Evolutionary conservation across 352 stramenopile species (phyloP).

Genomic region (Phytophthora agathidicida): DNA sequence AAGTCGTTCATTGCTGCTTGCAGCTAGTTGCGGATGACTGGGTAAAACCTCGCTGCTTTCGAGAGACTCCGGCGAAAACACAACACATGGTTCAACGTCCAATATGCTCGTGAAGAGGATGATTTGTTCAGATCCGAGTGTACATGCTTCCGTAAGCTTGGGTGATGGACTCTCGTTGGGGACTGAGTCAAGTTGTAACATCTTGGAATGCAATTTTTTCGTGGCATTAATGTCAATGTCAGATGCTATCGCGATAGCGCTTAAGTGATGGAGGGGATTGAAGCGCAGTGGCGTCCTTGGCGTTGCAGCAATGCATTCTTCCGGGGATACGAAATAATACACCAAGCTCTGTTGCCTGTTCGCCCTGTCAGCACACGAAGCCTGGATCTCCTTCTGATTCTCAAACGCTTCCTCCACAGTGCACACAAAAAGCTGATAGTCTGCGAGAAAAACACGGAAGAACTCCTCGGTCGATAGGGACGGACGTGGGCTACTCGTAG

Average conservation of each 20-base stretch:
- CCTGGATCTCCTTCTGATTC: constrained; percentile 1
- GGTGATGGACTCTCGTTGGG: not conserved
- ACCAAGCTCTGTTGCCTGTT: constrained; percentile 14
- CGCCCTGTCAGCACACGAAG: not conserved
- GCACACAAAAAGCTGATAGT: constrained; percentile 29
- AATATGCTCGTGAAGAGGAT: constrained; percentile 17
- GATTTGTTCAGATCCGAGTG: constrained; percentile 11
- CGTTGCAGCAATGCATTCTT: constrained; percentile 10
- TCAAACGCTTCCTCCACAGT: constrained; percentile 1
- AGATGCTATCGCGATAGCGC: constrained; percentile 36
- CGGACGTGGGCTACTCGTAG: not conserved
- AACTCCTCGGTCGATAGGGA: constrained; percentile 34
- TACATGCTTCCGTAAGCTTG: not conserved
- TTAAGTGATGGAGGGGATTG: constrained; percentile 39
- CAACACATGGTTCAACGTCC: constrained; percentile 9
- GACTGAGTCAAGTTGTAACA: not conserved
- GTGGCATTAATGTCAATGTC: constrained; percentile 14
- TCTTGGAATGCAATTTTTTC: constrained; percentile 3
- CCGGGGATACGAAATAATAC: constrained; percentile 42
- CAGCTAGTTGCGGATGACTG: not conserved
- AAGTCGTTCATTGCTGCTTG: not conserved
- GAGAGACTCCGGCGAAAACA: not conserved
- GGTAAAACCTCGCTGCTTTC: not conserved
- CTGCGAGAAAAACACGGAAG: constrained; percentile 37
- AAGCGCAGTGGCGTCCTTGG: constrained; percentile 18